Evolutionary conservation across 2,329 filamentous ascomycete species (phyloP).

Genomic region (Scytalidium sp.): DNA sequence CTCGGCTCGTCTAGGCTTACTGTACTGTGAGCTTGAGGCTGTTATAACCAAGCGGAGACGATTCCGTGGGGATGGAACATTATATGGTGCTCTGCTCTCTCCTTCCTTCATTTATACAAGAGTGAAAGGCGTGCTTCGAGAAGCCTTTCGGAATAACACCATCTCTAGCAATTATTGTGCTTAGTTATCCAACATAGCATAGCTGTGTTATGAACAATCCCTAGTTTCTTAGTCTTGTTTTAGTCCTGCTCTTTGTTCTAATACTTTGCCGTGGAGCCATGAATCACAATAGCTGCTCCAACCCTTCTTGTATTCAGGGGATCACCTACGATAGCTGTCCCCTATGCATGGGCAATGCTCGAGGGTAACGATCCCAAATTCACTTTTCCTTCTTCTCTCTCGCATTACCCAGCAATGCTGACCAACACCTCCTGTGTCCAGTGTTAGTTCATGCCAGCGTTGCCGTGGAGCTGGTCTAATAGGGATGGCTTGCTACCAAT

Average conservation of each 20-base stretch:
- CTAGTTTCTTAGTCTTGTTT: too few relatives aligned
- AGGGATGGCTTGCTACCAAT: neutral
- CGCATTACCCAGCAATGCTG: neutral
- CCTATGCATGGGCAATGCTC: neutral
- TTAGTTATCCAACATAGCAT: too few relatives aligned
- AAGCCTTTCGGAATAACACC: too few relatives aligned
- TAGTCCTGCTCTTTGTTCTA: neutral
- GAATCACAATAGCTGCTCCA: neutral
- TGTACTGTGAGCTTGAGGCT: too few relatives aligned
- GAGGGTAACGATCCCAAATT: neutral
- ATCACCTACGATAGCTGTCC: neutral
- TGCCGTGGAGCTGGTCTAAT: neutral
- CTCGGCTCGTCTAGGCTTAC: too few relatives aligned
- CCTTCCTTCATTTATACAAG: too few relatives aligned
- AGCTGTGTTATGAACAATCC: too few relatives aligned
- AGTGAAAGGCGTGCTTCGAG: too few relatives aligned
- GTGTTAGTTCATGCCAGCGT: neutral
- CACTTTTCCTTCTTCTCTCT: neutral
- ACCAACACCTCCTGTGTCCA: neutral
- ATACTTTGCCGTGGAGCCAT: neutral
- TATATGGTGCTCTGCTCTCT: too few relatives aligned
- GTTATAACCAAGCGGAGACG: too few relatives aligned
- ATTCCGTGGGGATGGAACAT: too few relatives aligned
- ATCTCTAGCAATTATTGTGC: too few relatives aligned
- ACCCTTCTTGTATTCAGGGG: neutral